phyloP scores from a whole-genome alignment of 2,329 filamentous ascomycete species.

The Diaporthe nobilis region DNA sequence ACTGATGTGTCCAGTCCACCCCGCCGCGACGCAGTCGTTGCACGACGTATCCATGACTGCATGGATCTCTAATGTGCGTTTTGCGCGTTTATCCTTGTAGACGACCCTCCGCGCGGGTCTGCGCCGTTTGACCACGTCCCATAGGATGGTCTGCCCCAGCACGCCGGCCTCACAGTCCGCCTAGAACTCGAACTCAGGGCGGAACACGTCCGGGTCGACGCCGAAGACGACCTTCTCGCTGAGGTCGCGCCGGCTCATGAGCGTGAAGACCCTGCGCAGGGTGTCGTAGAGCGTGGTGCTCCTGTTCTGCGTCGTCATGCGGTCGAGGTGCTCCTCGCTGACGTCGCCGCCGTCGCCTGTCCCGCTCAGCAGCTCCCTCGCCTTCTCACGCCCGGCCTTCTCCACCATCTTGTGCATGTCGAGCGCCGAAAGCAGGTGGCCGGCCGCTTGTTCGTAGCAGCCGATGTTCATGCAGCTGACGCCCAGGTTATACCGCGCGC shows the following conservation, averaged over 20 bases:
- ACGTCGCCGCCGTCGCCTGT: conserved; percentile 59
- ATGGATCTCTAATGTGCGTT: not conserved
- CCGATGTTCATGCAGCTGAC: conserved; percentile 98
- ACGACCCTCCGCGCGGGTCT: not conserved
- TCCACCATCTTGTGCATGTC: conserved; percentile 97
- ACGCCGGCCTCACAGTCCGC: not conserved
- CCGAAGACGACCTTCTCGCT: conserved; percentile 89
- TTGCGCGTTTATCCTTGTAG: too few relatives aligned
- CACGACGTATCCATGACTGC: not conserved
- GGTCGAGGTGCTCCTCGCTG: conserved; percentile 81
- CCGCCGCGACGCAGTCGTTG: not conserved
- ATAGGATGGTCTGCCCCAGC: conserved; percentile 3
- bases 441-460: conserved; percentile 92
- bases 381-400: conserved; percentile 85
- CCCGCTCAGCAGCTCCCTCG: conserved; percentile 82
- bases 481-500: conserved; percentile 95
- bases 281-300: conserved; percentile 98
- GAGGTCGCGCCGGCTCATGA: conserved; percentile 92
- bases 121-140: not conserved
- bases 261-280: conserved; percentile 91
- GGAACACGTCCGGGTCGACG: conserved; percentile 91
- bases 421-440: conserved; percentile 91
- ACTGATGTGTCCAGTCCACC: not conserved
- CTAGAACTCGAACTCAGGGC: conserved; percentile 82
- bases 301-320: conserved; percentile 94